Percentiles rank a stretch among this genome's conserved stretches.
These are phyloP conservation scores for Breynia disticha DNA, from an alignment of 441 rosid species.

Conservation along the genomic window DNA sequence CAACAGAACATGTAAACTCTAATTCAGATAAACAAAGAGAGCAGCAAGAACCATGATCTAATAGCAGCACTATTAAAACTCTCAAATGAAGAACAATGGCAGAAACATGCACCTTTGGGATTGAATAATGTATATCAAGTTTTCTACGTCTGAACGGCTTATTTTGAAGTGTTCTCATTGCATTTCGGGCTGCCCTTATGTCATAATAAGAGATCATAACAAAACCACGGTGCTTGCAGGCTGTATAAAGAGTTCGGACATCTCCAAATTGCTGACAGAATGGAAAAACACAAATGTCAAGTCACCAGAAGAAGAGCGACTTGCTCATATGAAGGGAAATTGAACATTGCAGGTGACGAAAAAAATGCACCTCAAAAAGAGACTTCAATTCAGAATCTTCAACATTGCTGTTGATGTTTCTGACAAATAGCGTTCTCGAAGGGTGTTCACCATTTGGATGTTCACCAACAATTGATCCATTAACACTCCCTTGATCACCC, in stretches of 20 bases:
- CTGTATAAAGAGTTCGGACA: slow-evolving; percentile 41
- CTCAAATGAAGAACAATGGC: slow-evolving; percentile 1
- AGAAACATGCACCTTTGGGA: slow-evolving; percentile 35
- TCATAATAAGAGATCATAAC: slow-evolving; percentile 57
- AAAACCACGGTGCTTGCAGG: slow-evolving; percentile 53
- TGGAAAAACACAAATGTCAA: slow-evolving; percentile 11
- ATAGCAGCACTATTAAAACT: slow-evolving; percentile 1
- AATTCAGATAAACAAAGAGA: slow-evolving; percentile 4
- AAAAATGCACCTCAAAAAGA: slow-evolving; percentile 40
- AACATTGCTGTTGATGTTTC: slow-evolving; percentile 47
- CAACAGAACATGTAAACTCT: slow-evolving; percentile 7
- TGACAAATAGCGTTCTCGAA: slow-evolving; percentile 55
- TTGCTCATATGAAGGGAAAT: slow-evolving; percentile 4
- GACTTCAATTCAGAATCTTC: slow-evolving; percentile 53
- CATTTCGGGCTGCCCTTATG: slow-evolving; percentile 45
- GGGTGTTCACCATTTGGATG: slow-evolving; percentile 41
- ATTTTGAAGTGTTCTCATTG: slow-evolving; percentile 47
- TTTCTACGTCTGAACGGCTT: slow-evolving; percentile 35
- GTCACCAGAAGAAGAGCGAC: slow-evolving; percentile 3
- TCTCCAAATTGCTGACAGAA: slow-evolving; percentile 44
- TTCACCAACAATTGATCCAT: slow-evolving; percentile 31
- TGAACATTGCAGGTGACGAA: neutral
- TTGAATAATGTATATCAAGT: slow-evolving; percentile 47
- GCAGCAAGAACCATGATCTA: neutral
- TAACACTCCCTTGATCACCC: slow-evolving; percentile 17